Evolutionary conservation across 768 basidiomycete genomes (phyloP), one percentile per base, ranked within the genome.

Genomic region (Amylocystis lapponica): DNA sequence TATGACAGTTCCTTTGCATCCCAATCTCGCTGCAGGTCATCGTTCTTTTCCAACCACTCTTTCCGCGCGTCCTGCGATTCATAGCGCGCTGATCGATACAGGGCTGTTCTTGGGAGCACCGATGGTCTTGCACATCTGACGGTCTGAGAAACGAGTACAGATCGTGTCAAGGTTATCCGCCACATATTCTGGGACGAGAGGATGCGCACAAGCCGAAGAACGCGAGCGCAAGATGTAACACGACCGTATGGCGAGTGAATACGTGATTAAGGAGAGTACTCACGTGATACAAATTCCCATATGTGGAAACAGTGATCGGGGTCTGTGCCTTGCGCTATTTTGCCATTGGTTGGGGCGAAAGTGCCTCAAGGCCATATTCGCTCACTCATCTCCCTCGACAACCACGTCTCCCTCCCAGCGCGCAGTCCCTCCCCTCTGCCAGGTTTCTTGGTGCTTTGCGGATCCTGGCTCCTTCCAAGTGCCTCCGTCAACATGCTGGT

Each of bases 1-100:
- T 95, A 97, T 1, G 74, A 70, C 40, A 96, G 64, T 19, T 79
- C 67, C 31, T 76, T 79, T 13, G 81, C 74, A 52, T 76, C 79
- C 92, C 92, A 95, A 52, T 90, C 86, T 50, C 75, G 68, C 56
- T 79, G 80, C 17, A 70, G 44, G 20, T 63, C 59, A 39, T 70
- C 59, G 23, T 63, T 60, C 46, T 67, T 55, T 49, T 69, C 66
- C 43, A 75, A 65, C 13, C 58, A 49, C 27, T 43, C 40, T 34
- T 39, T 42, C 0, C 38, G 11, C 5, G 35, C 12, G 9, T 37
- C 32, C 4, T 41, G 33, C 11, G 49, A 50, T 16, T 48, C 36
- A 36, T 36, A 39, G 34, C 51, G 48, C 29, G 31, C 39, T 19
- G 37, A 23, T 14, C 22, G 29, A 10, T 37, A 32, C 12, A 43